Conservation (phyloP, 805 yeast species). For the Ogataea angusta region DNA sequence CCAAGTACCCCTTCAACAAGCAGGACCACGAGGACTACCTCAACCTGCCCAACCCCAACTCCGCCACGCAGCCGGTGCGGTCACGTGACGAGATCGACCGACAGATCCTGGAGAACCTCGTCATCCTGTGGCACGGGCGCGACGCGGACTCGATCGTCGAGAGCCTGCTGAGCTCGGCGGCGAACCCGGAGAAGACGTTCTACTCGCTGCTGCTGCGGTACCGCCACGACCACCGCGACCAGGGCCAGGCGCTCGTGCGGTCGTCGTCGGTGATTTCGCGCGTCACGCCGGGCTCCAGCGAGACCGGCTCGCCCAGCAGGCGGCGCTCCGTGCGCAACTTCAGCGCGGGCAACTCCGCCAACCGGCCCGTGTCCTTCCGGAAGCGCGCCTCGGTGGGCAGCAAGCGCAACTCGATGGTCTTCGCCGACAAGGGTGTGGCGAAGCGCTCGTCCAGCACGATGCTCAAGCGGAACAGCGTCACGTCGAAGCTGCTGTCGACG, state of each 20-base stretch:
- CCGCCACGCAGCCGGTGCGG: conserved; percentile 49
- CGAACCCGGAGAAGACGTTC: conserved; percentile 38
- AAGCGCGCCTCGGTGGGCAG: conserved; percentile 15
- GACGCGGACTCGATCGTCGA: conserved; percentile 34
- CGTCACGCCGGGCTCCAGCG: conserved; percentile 26
- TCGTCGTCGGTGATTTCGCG: conserved; percentile 31
- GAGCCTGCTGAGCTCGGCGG: conserved; percentile 27
- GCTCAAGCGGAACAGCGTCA: conserved; percentile 65
- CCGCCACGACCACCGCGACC: conserved; percentile 33
- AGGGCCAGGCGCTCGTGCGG: conserved; percentile 24
- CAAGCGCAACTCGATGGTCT: conserved; percentile 30
- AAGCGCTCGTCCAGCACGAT: conserved; percentile 23
- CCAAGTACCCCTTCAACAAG: conserved; percentile 60
- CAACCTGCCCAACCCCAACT: conserved; percentile 52
- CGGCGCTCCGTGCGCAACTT: conserved; percentile 39
- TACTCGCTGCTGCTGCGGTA: conserved; percentile 35
- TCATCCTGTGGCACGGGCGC: conserved; percentile 58
- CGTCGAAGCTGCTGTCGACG: conserved; percentile 65
- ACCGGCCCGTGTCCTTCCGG: conserved; percentile 43
- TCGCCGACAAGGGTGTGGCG: conserved; percentile 16
- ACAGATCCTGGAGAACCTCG: conserved; percentile 51
- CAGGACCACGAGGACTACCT: conserved; percentile 30
- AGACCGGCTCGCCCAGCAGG: conserved; percentile 31
- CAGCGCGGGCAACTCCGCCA: conserved; percentile 45
- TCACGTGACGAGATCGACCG: conserved; percentile 47